Evolutionary conservation across 352 stramenopile species (phyloP), one percentile per base, ranked within the genome.

Genomic region (Pythium aphanidermatum): DNA sequence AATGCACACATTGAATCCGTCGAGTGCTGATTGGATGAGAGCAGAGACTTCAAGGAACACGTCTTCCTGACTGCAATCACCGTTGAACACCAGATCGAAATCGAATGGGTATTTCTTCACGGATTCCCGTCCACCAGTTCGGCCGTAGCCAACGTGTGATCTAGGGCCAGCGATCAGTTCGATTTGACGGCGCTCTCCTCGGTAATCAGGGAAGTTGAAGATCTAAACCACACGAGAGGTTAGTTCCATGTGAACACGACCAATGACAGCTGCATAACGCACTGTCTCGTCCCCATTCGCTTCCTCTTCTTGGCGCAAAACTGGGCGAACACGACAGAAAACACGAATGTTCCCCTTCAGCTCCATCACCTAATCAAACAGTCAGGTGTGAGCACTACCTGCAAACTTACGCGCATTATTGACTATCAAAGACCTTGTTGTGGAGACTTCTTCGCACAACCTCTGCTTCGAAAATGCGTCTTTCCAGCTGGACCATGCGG

Each of bases 51-150:
- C 96, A 7, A 96, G 62, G 60, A 99, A 99, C 6, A 99, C 79
- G 30, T 97, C 72, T 51, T 98, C 92, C 71, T 99, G 96, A 7
- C 65, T 94, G 32, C 84, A 92, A 10, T 70, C 71, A 24, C 87
- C 91, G 43, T 92, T 74, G 55, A 99, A 99, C 2, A 99, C 95
- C 32, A 96, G 80, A 61, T 99, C 96, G 58, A 99, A 99, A 36
- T 95, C 88, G 57, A 99, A 99, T 31, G 59, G 76, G 58, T 90
- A 91, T 64, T 91, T 91, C 45, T 94, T 94, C 36, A 83, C 56
- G 0, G 77, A 57, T 16, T 80, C 70, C 10, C 58, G 68, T 7
- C 51, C 40, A 24, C 61, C 56, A 36, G 68, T 81, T 50, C 87
- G 77, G 0, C 68, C 78, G 35, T 93, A 93, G 26, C 79, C 72